These are phyloP conservation scores for Chytriomyces confervae DNA, from an alignment of 192 early-diverging fungal genomes.

Conservation along the genomic window DNA sequence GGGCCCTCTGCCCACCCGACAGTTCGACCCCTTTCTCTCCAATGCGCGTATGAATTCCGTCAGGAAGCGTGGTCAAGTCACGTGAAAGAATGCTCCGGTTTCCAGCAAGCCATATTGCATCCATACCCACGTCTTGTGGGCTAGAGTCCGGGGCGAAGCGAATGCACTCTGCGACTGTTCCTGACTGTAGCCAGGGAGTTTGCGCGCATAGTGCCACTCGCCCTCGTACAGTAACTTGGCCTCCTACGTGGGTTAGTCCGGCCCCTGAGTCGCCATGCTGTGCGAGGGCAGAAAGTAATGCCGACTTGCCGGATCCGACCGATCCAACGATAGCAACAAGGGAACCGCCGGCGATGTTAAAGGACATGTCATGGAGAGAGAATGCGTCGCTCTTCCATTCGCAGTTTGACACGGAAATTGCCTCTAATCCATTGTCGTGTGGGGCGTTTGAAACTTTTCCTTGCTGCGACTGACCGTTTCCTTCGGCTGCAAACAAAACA, in stretches of 20 bases:
- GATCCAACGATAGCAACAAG: slow-evolving; percentile 73
- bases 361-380: slow-evolving; percentile 63
- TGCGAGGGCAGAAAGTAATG: slow-evolving; percentile 73
- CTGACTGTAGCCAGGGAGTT: slow-evolving; percentile 75
- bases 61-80: slow-evolving; percentile 40
- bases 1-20: slow-evolving; percentile 57
- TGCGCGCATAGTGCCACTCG: slow-evolving; percentile 70
- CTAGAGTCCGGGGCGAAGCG: slow-evolving; percentile 67
- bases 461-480: too few species aligned
- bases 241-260: slow-evolving; percentile 61
- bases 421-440: too few species aligned
- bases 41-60: slow-evolving; percentile 37
- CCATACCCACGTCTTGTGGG: neutral
- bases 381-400: slow-evolving; percentile 42
- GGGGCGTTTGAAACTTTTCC: too few species aligned
- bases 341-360: slow-evolving; percentile 53
- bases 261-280: slow-evolving; percentile 46
- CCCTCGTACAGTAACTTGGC: slow-evolving; percentile 56
- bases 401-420: too few species aligned
- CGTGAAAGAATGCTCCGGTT: neutral
- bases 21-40: slow-evolving; percentile 48
- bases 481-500: too few species aligned
- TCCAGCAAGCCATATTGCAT: neutral
- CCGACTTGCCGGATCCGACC: slow-evolving; percentile 76
- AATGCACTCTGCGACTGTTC: slow-evolving; percentile 82